Conservation (phyloP, 2,329 filamentous ascomycete genomes). For the Ampelomyces quisqualis region DNA sequence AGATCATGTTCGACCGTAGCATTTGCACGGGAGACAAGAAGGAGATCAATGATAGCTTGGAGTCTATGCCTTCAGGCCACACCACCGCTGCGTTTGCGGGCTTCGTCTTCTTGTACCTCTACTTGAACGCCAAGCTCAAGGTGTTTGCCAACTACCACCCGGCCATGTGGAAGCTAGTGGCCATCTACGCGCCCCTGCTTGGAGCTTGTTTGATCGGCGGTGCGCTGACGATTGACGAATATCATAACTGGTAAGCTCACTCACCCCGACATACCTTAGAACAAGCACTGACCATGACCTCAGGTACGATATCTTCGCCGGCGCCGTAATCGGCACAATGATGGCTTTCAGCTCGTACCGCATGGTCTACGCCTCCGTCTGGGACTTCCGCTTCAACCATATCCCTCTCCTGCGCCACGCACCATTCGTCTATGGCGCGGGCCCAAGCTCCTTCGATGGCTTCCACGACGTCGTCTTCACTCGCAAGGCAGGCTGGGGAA, state of each 20-base stretch:
- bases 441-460: slow-evolving; percentile 43
- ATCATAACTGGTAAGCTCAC: slow-evolving; percentile 56
- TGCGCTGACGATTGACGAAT: slow-evolving; percentile 69
- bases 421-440: slow-evolving; percentile 55
- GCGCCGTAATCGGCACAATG: slow-evolving; percentile 63
- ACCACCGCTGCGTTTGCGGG: slow-evolving; percentile 72
- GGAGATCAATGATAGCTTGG: slow-evolving; percentile 67
- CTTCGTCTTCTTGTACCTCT: slow-evolving; percentile 69
- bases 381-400: slow-evolving; percentile 69
- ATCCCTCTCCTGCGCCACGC: slow-evolving; percentile 62
- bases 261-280: neutral
- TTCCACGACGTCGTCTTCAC: slow-evolving; percentile 61
- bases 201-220: slow-evolving; percentile 68
- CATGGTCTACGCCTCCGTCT: slow-evolving; percentile 67
- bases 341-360: slow-evolving; percentile 67
- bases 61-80: slow-evolving; percentile 73
- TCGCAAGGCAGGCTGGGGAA: slow-evolving; percentile 62
- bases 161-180: slow-evolving; percentile 70
- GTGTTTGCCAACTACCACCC: slow-evolving; percentile 72
- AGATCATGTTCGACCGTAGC: slow-evolving; percentile 67
- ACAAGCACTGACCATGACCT: neutral
- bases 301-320: slow-evolving; percentile 69
- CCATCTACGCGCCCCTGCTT: slow-evolving; percentile 65
- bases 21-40: slow-evolving; percentile 67
- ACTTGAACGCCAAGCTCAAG: slow-evolving; percentile 78